phyloP scores from a whole-genome alignment of 2,329 filamentous ascomycete genomes.

The Sporothrix variecibatus region DNA sequence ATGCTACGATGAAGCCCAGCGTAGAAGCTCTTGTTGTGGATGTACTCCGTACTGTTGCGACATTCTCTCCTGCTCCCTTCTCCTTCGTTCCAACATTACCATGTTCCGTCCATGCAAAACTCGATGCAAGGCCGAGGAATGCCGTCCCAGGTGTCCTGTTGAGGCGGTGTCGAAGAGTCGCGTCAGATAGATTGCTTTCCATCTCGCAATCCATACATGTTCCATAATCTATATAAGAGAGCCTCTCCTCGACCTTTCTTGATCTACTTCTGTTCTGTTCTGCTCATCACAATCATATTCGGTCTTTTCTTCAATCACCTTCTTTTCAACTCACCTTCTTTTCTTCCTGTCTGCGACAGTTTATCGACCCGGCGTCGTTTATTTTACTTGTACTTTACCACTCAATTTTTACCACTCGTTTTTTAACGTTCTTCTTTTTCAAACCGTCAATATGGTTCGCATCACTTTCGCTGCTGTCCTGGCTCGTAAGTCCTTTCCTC shows the following conservation, averaged over 20 bases:
- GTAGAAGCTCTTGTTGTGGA: background rate
- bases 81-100: background rate
- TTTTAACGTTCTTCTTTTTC: background rate
- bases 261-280: background rate
- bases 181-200: background rate
- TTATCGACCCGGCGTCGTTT: conserved; percentile 29
- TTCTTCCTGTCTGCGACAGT: conserved; percentile 25
- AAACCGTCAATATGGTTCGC: conserved; percentile 38
- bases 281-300: conserved; percentile 5
- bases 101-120: conserved; percentile 1
- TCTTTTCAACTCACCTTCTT: conserved; percentile 15
- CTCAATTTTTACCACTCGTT: background rate
- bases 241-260: background rate
- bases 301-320: background rate
- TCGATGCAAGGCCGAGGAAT: background rate
- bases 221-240: background rate
- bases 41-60: background rate
- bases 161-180: background rate
- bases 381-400: conserved; percentile 17
- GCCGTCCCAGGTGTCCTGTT: background rate
- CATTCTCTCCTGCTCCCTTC: background rate
- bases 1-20: background rate
- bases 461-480: conserved; percentile 34
- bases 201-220: too few relatives aligned
- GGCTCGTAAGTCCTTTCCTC: conserved; percentile 32